Evolutionary conservation across 371 early-diverging fungal species (phyloP).

Genomic region (Mortierella sp.): DNA sequence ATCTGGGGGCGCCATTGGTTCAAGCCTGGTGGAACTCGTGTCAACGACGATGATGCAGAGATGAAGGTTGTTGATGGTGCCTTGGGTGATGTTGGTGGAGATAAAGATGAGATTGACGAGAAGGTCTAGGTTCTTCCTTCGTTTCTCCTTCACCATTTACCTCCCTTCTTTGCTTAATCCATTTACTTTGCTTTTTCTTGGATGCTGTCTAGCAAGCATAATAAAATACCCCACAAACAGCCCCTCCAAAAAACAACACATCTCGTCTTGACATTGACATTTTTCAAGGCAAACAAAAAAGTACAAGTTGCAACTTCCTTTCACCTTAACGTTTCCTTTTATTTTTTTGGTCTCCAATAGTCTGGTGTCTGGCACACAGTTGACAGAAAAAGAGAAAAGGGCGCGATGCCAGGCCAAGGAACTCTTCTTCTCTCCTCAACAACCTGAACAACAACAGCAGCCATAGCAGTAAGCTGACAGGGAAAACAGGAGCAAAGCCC

Average conservation of each 20-base stretch:
- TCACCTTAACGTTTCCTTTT: too few relatives aligned
- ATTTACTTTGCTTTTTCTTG: neutral
- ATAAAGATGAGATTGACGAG: neutral
- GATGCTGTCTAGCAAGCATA: neutral
- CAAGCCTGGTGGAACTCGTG: constrained; percentile 46
- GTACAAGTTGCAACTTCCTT: too few relatives aligned
- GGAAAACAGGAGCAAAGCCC: too few relatives aligned
- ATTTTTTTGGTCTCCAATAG: too few relatives aligned
- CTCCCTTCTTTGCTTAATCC: neutral
- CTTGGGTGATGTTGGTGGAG: neutral
- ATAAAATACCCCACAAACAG: neutral
- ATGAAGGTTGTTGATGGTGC: neutral
- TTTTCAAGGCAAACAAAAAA: too few relatives aligned
- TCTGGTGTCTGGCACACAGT: too few relatives aligned
- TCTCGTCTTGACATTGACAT: too few relatives aligned
- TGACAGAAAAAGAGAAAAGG: too few relatives aligned
- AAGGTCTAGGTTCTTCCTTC: neutral
- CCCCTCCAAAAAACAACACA: neutral
- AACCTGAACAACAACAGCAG: too few relatives aligned
- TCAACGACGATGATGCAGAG: neutral
- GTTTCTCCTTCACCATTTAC: neutral
- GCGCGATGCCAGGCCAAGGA: too few relatives aligned
- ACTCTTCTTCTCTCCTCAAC: too few relatives aligned
- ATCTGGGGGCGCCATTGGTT: constrained; percentile 69
- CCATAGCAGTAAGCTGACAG: too few relatives aligned